Evolutionary conservation across 75 land plant genomes (phyloP), one percentile per base, ranked within the genome.

Genomic region (Pinus tabuliformis): DNA sequence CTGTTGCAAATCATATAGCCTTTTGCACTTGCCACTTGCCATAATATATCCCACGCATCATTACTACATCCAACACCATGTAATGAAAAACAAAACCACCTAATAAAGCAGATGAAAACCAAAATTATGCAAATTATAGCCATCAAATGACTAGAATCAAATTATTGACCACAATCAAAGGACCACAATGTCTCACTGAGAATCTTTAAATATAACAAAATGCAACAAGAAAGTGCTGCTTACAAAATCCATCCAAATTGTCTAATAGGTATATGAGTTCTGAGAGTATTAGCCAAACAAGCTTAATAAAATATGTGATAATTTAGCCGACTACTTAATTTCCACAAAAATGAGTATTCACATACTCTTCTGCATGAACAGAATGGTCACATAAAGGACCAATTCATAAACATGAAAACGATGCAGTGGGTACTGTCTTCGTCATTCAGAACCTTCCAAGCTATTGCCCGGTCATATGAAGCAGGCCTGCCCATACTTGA

Each of bases 401-500:
- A 93, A 66, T 91, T 93, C 68, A 88, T 61, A 80, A 91, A 93
- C 52, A 81, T 76, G 81, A 91, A 89, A 56, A 97, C 97, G 22
- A 96, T 83, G 71, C 97, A 94, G 28, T 91, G 91, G 62, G 84
- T 83, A 52, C 62, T 79, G 28, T 76, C 81, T 20, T 93, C 97
- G 28, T 93, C 99, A 11, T 78, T 91, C 13, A 84, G 73, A 57
- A 96, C 97, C 84, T 93, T 96, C 99, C 99, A 96, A 0, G 87
- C 97, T 66, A 93, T 76, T 0, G 94, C 97, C 76, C 91, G 92
- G 16, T 93, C 97, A 72, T 86, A 93, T 5, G 97, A 81, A 26
- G 86, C 85, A 52, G 85, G 89, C 74, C 97, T 85, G 1, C 99
- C 92, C 88, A 88, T 90, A 62, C 95, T 90, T n/a, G 99, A 96